Conservation (phyloP, 2,329 filamentous ascomycete species). For the Paecilomyces niveus region DNA sequence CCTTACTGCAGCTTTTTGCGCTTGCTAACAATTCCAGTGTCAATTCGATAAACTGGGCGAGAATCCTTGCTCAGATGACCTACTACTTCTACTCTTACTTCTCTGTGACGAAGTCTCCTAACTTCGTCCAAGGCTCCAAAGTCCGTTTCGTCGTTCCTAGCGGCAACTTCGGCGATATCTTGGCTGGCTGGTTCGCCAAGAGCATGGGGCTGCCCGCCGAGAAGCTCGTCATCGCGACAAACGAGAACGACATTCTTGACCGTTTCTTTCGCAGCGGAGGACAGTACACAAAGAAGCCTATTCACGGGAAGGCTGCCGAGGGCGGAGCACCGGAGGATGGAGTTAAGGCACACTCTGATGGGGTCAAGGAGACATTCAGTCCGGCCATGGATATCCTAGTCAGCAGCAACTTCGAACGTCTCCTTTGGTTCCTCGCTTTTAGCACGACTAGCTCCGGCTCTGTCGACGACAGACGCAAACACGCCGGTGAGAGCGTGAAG, state of each 20-base stretch:
- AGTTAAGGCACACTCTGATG: constrained; percentile 40
- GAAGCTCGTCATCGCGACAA: constrained; percentile 87
- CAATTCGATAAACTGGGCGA: constrained; percentile 94
- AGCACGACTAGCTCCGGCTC: constrained; percentile 47
- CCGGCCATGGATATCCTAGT: constrained; percentile 98
- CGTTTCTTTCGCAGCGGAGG: constrained; percentile 83
- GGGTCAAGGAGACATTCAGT: constrained; percentile 83
- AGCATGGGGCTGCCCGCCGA: constrained; percentile 82
- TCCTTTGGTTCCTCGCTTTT: constrained; percentile 88
- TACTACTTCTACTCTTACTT: constrained; percentile 98
- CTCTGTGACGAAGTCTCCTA: constrained; percentile 55
- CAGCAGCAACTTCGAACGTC: constrained; percentile 90
- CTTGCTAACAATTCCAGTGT: constrained; percentile 38
- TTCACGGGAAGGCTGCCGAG: constrained; percentile 34
- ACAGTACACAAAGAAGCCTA: constrained; percentile 76
- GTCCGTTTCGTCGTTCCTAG: constrained; percentile 86
- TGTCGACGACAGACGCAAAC: constrained; percentile 38
- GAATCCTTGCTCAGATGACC: constrained; percentile 91
- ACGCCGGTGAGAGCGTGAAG: constrained; percentile 65
- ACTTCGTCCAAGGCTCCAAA: constrained; percentile 50
- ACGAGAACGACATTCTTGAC: constrained; percentile 95
- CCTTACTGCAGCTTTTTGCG: too few species aligned
- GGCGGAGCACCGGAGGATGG: neutral
- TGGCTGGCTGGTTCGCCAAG: constrained; percentile 81
- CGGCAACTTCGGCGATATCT: constrained; percentile 93